Evolutionary conservation across 1,139 yeast species (phyloP).

Genomic region (Blastobotrys elegans): DNA sequence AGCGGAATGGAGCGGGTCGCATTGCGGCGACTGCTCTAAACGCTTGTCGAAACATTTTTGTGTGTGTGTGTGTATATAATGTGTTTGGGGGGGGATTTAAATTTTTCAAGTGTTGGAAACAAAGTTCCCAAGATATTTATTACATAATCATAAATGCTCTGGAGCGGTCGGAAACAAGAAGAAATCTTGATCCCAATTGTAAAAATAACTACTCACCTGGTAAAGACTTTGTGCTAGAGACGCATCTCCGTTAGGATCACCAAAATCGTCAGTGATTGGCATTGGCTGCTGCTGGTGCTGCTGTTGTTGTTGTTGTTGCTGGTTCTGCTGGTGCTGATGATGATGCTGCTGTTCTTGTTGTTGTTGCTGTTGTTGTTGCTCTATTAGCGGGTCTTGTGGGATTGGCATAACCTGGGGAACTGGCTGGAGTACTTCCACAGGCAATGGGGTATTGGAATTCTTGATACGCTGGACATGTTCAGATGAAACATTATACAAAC

Average conservation of each 20-base stretch:
- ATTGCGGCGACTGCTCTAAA: not conserved
- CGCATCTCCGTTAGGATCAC: constrained; percentile 8
- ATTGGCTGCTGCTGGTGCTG: not conserved
- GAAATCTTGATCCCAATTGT: constrained; percentile 23
- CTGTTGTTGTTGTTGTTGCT: not conserved
- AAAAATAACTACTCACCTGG: constrained; percentile 22
- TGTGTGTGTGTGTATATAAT: not conserved
- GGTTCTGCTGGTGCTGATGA: not conserved
- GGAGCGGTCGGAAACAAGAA: constrained; percentile 5
- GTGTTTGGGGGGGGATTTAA: too few species aligned
- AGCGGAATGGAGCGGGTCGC: not conserved
- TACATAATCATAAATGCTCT: too few species aligned
- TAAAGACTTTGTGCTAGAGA: constrained; percentile 21
- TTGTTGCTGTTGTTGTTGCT: not conserved
- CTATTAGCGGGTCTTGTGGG: not conserved
- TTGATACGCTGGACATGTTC: constrained; percentile 16
- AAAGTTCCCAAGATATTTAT: too few species aligned
- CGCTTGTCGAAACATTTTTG: not conserved
- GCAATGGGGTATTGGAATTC: not conserved
- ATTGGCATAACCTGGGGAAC: too few species aligned
- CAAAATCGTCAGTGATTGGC: not conserved
- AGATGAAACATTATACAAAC: constrained; percentile 16
- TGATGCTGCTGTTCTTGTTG: not conserved
- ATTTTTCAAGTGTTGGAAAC: too few species aligned
- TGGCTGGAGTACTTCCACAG: too few species aligned